These are phyloP conservation scores for Cudoniella acicularis DNA, from an alignment of 495 filamentous ascomycete species.

Conservation along the genomic window DNA sequence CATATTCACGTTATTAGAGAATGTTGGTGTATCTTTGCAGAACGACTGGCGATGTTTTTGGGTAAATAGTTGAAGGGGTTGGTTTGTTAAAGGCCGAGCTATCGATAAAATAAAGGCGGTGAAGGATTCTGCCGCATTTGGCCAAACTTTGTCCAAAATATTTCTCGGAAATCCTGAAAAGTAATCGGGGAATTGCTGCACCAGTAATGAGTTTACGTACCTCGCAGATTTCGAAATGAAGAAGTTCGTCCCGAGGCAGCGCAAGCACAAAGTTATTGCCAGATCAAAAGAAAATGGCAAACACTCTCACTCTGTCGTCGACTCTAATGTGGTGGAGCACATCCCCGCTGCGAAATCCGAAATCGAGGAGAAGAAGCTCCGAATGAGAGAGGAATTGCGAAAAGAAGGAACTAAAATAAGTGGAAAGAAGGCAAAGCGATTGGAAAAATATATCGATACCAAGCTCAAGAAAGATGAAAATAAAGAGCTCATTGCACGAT, in stretches of 20 bases:
- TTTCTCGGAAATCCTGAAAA: no score
- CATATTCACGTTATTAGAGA: constrained; percentile 47
- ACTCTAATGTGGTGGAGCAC: constrained; percentile 66
- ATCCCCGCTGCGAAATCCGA: constrained; percentile 61
- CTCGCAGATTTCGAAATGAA: constrained; percentile 47
- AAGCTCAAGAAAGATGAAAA: constrained; percentile 96
- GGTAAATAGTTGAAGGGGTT: neutral
- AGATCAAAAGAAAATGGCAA: constrained; percentile 45
- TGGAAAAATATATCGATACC: constrained; percentile 97
- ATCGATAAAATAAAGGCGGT: neutral
- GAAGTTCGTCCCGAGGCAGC: constrained; percentile 73
- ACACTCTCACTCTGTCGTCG: constrained; percentile 34
- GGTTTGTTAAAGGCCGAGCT: neutral
- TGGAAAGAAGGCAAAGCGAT: constrained; percentile 85
- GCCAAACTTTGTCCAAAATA: neutral
- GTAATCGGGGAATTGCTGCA: no score
- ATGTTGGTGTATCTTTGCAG: neutral
- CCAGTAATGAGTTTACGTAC: neutral
- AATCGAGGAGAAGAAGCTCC: constrained; percentile 60
- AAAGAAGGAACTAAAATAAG: constrained; percentile 76
- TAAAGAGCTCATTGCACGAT: constrained; percentile 73
- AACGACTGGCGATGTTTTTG: no score
- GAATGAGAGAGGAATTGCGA: constrained; percentile 54
- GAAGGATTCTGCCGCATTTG: neutral
- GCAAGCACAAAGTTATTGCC: constrained; percentile 70